Base-by-base conservation (phyloP, 2,329 filamentous ascomycete species). In the Calonectria pauciramosa region DNA sequence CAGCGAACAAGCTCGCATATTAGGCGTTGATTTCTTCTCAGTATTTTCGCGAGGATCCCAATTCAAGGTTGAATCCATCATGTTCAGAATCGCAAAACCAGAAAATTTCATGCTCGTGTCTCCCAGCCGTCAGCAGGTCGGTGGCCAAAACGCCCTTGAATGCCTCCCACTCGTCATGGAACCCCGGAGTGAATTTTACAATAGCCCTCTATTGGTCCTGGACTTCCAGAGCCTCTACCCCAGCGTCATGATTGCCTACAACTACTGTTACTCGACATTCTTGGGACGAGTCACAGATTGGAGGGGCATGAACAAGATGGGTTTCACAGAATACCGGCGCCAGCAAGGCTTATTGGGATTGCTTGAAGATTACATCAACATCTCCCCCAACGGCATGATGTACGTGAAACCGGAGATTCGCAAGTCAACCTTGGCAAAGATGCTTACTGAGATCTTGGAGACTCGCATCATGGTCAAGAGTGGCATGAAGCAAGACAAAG, bases 211-310 rank as follows among this genome's bases (percentile, higher is more conserved):
- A 0, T 83, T 99, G 4, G 97, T 99, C 0, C 89, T 99, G 9
- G 97, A 99, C 85, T 99, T 99, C 77, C 96, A 99, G 82, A 98
- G 95, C 74, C 87, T 99, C 63, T 99, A 99, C 78, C 97, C 97
- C 0, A 98, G 96, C 84, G 93, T 99, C 74, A 98, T 99, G 96
- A 99, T 99, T 82, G 97, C 97, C 0, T 99, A 99, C 87, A 99
- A 99, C 82, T 97, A 98, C 83, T 99, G 97, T 86, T 99, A 99
- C 83, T 99, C 97, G 0, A 99, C 97, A 0, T 99, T 96, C 79
- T 89, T 99, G 0, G 97, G 97, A 0, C 92, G 97, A 36, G 93
- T 98, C 49, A 91, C 93, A 34, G 92, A 93, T 79, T 98, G 96
- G 96, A 92, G 95, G n/a, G 96, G 96, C 3, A 92, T 91, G 36